Evolutionary conservation across 2,329 filamentous ascomycete species (phyloP), one percentile per base, ranked within the genome.

Genomic region (Fusarium sp.): DNA sequence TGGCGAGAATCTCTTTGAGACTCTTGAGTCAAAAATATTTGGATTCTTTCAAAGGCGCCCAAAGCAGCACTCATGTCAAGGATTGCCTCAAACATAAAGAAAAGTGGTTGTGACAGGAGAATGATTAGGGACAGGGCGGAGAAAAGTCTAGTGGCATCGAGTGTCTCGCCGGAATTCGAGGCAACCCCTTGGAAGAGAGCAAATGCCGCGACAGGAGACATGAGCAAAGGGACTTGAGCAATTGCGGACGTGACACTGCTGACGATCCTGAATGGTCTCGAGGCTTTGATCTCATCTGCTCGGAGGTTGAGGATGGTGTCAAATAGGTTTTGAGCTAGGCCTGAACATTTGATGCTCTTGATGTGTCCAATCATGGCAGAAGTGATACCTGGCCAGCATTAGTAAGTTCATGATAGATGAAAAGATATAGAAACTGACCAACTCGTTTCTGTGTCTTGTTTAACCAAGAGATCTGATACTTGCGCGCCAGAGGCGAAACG

Each of bases 271-370:
- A 83, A 83, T 15, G 78, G 79, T 10, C 77, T 72, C 25, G 81
- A 82, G 4, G 81, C 74, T n/a, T 67, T 75, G 13, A 85, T 76
- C 57, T 85, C 83, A 18, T 81, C 75, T 9, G 80, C 64, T 5
- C 84, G 81, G 11, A 82, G 72, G 12, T 61, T 53, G 15, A 76
- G 69, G n/a, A 83, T 76, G 9, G 77, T 77, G 19, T 62, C 56
- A 1, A 75, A 77, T 0, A 84, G 73, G 21, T 76, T 79, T 37
- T 80, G 74, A 3, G 82, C 73, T 1, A 85, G 74, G 9, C 83
- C 83, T 1, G 82, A 82, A 70, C 85, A 82, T 71, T 84, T 85
- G 60, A 85, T 82, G 60, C 80, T 82, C 70, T 85, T 85, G 71
- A 85, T 83, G 11, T 81, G 79, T 3, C 81, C 81, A 49, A 85